Percentiles rank a stretch among this genome's conserved stretches.
phyloP scores from a whole-genome alignment of 805 yeast species.

The Ogataea pini region DNA sequence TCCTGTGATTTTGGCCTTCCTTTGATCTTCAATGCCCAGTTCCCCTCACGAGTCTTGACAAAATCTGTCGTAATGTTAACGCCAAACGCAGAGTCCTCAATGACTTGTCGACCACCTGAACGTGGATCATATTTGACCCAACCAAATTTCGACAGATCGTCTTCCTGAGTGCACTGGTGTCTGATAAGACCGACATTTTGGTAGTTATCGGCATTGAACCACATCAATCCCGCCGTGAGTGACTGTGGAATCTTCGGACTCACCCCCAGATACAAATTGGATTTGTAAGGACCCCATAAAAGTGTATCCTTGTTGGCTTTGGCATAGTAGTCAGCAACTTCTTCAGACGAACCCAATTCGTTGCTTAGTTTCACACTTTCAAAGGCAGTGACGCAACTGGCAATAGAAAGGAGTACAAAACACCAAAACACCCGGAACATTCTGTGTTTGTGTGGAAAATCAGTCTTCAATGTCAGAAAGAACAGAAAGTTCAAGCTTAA shows the following conservation, averaged over 20 bases:
- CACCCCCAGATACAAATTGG: constrained; percentile 83
- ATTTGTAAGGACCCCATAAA: constrained; percentile 92
- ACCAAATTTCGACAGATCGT: constrained; percentile 70
- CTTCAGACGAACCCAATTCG: constrained; percentile 10
- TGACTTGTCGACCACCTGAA: constrained; percentile 76
- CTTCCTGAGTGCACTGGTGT: constrained; percentile 74
- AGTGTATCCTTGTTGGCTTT: constrained; percentile 50
- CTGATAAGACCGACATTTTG: constrained; percentile 58
- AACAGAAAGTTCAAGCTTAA: too few relatives aligned
- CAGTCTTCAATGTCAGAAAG: too few relatives aligned
- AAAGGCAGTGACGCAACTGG: constrained; percentile 3
- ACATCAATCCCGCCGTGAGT: constrained; percentile 77
- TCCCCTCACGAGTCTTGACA: constrained; percentile 71
- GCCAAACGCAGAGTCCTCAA: constrained; percentile 65
- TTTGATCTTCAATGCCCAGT: constrained; percentile 78
- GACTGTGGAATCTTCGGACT: constrained; percentile 80
- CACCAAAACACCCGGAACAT: constrained; percentile 1
- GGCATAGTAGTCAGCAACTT: constrained; percentile 30
- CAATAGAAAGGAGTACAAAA: constrained; percentile 1
- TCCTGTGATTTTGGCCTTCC: constrained; percentile 60
- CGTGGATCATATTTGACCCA: constrained; percentile 92
- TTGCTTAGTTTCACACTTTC: constrained; percentile 13
- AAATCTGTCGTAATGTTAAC: constrained; percentile 69
- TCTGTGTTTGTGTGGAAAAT: too few relatives aligned
- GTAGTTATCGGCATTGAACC: constrained; percentile 72